Evolutionary conservation across 1,284 basidiomycete genomes (phyloP).

Genomic region (Pterula multifida): DNA sequence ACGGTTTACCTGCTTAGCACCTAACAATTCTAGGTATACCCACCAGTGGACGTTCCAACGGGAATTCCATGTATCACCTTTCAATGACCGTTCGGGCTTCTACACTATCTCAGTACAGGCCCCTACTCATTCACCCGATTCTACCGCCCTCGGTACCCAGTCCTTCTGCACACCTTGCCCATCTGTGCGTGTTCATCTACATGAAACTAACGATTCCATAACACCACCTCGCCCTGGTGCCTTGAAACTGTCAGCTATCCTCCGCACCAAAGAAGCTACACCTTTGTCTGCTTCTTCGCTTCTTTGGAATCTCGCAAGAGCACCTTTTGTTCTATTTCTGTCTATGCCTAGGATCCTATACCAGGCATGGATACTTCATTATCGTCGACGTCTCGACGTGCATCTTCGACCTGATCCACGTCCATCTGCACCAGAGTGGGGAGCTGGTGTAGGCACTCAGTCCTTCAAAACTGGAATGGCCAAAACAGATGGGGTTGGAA

Average conservation of each 20-base stretch:
- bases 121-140: constrained; percentile 31
- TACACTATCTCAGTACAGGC: constrained; percentile 42
- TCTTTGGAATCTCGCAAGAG: constrained; percentile 27
- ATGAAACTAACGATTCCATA: constrained; percentile 15
- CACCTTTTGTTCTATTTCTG: constrained; percentile 48
- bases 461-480: background rate
- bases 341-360: constrained; percentile 54
- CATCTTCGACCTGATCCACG: constrained; percentile 55
- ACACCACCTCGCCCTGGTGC: constrained; percentile 16
- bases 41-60: constrained; percentile 65
- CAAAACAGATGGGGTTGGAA: constrained; percentile 3
- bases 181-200: constrained; percentile 33
- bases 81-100: constrained; percentile 64
- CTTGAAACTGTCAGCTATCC: constrained; percentile 38
- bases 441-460: constrained; percentile 6
- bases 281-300: constrained; percentile 33
- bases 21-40: constrained; percentile 29
- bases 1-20: background rate
- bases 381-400: constrained; percentile 45
- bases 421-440: constrained; percentile 16
- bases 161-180: constrained; percentile 19
- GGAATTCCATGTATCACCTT: constrained; percentile 72
- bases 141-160: background rate
- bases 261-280: constrained; percentile 24
- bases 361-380: constrained; percentile 60